A percentile compares a stretch with the other conserved stretches of the same genome.
These are phyloP conservation scores for Blastobotrys chiropterorum DNA, from an alignment of 805 yeast genomes.

Conservation along the genomic window DNA sequence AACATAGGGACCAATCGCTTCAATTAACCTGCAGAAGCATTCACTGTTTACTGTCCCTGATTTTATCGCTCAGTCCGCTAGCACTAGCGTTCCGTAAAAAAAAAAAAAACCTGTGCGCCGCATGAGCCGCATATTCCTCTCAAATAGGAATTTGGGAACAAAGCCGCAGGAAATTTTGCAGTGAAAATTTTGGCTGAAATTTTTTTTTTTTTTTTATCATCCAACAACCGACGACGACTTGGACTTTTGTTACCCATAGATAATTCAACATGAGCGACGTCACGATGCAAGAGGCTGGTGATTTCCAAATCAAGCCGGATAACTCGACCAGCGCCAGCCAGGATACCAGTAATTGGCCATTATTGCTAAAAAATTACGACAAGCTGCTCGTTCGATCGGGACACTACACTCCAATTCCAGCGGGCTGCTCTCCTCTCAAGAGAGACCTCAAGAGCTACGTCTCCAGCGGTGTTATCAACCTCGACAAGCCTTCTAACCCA, in stretches of 20 bases:
- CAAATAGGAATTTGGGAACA: not conserved
- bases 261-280: slow-evolving; percentile 26
- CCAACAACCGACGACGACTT: not conserved
- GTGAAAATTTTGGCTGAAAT: slow-evolving; percentile 1
- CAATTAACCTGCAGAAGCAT: too few relatives aligned
- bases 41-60: too few relatives aligned
- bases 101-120: too few relatives aligned
- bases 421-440: slow-evolving; percentile 90
- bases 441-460: slow-evolving; percentile 88
- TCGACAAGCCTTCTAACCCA: slow-evolving; percentile 97
- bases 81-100: too few relatives aligned
- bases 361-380: slow-evolving; percentile 88
- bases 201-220: not conserved
- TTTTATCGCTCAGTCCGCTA: too few relatives aligned
- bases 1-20: too few relatives aligned
- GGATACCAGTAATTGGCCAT: slow-evolving; percentile 94
- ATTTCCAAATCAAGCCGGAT: slow-evolving; percentile 84
- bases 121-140: not conserved
- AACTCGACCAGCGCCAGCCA: slow-evolving; percentile 59
- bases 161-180: not conserved
- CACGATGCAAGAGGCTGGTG: slow-evolving; percentile 32
- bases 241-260: not conserved
- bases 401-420: slow-evolving; percentile 95
- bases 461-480: slow-evolving; percentile 91
- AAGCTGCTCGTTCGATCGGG: slow-evolving; percentile 91